Percentiles rank a stretch among this genome's conserved stretches.
Conservation (phyloP, 495 filamentous ascomycete species). For the Penicillium taxi region DNA sequence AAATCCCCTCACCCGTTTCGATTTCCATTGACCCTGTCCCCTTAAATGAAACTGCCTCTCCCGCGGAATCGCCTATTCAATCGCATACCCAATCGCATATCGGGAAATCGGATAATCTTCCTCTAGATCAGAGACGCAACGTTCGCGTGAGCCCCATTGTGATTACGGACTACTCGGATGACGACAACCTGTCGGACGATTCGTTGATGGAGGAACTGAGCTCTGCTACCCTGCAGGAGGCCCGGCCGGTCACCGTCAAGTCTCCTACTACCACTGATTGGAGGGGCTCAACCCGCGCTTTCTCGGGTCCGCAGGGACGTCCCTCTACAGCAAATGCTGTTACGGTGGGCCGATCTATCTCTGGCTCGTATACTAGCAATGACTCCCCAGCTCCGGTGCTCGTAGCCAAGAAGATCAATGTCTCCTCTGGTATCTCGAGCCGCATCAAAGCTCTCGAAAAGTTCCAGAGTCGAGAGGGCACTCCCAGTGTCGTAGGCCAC, state of each 20-base stretch:
- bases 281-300: constrained; percentile 39
- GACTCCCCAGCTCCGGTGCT: constrained; percentile 27
- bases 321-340: constrained; percentile 32
- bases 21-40: constrained; percentile 12
- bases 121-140: constrained; percentile 41
- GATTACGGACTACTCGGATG: constrained; percentile 49
- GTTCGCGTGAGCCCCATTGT: constrained; percentile 49
- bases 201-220: constrained; percentile 85
- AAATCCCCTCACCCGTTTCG: constrained; percentile 12
- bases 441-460: constrained; percentile 83
- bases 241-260: constrained; percentile 74
- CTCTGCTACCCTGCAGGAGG: constrained; percentile 73
- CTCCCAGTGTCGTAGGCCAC: constrained; percentile 17
- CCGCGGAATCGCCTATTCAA: constrained; percentile 15
- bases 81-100: too few relatives aligned
- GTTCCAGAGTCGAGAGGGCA: constrained; percentile 48
- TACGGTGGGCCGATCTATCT: constrained; percentile 34
- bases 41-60: constrained; percentile 11
- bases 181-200: constrained; percentile 68
- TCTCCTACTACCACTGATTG: constrained; percentile 50
- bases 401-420: constrained; percentile 65
- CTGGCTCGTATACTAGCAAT: constrained; percentile 28
- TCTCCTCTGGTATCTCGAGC: constrained; percentile 81
- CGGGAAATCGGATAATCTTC: constrained; percentile 11
- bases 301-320: constrained; percentile 39